Conservation (phyloP, 352 stramenopile genomes). For the Pythium scleroteichum region DNA sequence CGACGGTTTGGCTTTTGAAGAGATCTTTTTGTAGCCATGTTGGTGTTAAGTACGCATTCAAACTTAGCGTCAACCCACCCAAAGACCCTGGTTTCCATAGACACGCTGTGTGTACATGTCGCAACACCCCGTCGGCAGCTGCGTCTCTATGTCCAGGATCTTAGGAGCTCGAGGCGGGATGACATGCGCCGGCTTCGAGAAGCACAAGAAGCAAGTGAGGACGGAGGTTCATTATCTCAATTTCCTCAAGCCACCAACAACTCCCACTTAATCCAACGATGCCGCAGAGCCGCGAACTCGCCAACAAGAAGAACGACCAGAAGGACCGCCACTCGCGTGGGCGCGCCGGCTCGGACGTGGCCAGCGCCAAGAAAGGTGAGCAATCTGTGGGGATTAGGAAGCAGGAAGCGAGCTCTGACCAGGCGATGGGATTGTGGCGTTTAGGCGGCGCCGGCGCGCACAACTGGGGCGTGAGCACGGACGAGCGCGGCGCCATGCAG, state of each 20-base stretch:
- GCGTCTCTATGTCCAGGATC: constrained; percentile 13
- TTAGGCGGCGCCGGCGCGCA: constrained; percentile 79
- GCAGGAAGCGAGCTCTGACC: no score
- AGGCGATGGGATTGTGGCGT: background rate
- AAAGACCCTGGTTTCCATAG: constrained; percentile 7
- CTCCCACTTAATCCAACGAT: constrained; percentile 32
- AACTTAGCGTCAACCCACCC: constrained; percentile 8
- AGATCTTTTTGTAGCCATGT: constrained; percentile 18
- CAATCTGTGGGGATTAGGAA: no score
- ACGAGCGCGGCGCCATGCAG: constrained; percentile 37
- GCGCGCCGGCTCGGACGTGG: constrained; percentile 39
- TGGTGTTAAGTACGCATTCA: constrained; percentile 9
- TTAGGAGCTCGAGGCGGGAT: constrained; percentile 2
- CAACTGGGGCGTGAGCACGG: constrained; percentile 70
- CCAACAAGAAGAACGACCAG: constrained; percentile 85
- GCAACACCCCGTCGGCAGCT: constrained; percentile 17
- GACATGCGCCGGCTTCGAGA: constrained; percentile 12
- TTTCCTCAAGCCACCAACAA: background rate
- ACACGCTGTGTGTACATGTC: constrained; percentile 8
- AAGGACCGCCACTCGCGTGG: constrained; percentile 85
- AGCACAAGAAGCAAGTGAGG: background rate
- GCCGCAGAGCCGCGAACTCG: constrained; percentile 74
- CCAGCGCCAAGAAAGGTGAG: constrained; percentile 63
- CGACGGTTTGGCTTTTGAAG: constrained; percentile 69
- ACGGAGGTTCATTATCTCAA: background rate